Conservation (phyloP, 768 basidiomycete genomes). For the Macrolepiota dolichaula region DNA sequence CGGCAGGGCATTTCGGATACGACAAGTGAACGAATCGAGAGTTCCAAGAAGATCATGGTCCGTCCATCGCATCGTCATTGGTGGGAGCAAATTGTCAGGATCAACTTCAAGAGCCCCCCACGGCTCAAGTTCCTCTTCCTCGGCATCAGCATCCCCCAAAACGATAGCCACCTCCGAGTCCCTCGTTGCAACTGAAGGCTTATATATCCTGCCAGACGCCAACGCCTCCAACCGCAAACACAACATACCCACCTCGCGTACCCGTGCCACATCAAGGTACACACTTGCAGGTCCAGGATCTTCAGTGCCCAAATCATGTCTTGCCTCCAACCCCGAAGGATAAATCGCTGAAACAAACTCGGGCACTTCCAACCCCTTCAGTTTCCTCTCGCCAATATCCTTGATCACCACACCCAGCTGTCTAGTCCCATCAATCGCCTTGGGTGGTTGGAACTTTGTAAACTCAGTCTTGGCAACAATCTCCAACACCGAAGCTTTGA, state of each 20-base stretch:
- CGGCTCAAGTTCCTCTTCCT: constrained; percentile 9
- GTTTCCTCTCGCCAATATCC: constrained; percentile 83
- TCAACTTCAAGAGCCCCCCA: constrained; percentile 49
- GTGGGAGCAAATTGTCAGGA: constrained; percentile 62
- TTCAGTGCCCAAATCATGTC: constrained; percentile 50
- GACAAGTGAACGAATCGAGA: constrained; percentile 71
- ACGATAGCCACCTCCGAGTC: constrained; percentile 25
- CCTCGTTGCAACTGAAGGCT: constrained; percentile 40
- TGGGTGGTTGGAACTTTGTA: constrained; percentile 50
- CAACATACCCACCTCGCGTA: constrained; percentile 67
- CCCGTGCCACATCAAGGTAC: constrained; percentile 71
- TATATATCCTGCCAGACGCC: constrained; percentile 59
- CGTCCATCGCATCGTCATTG: constrained; percentile 62
- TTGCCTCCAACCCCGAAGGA: constrained; percentile 67
- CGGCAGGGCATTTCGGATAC: constrained; percentile 72
- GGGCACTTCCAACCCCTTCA: constrained; percentile 92
- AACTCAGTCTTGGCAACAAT: constrained; percentile 56
- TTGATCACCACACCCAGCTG: constrained; percentile 67
- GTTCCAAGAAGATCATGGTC: constrained; percentile 71
- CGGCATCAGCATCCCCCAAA: constrained; percentile 27
- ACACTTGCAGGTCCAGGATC: constrained; percentile 44
- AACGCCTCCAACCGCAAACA: constrained; percentile 81
- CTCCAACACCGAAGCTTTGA: constrained; percentile 58
- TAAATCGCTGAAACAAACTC: constrained; percentile 86
- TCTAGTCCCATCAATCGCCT: constrained; percentile 73